Evolutionary conservation across 2,329 filamentous ascomycete species (phyloP).

Genomic region (Tympanopsis confertula): DNA sequence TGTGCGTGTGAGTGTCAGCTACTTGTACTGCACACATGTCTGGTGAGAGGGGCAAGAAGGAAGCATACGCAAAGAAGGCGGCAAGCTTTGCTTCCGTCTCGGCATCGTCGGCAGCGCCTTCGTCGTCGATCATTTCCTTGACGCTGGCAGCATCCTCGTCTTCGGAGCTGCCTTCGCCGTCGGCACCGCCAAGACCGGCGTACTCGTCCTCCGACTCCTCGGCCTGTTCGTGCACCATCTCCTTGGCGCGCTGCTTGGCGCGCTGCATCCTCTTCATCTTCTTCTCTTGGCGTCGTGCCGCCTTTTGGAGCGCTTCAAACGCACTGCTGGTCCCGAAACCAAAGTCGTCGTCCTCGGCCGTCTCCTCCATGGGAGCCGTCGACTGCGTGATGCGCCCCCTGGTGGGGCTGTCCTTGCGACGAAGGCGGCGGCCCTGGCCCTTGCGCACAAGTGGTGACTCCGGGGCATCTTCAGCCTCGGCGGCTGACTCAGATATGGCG

Average conservation of each 20-base stretch:
- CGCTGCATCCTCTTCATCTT: slow-evolving; percentile 41
- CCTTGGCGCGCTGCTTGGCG: slow-evolving; percentile 72
- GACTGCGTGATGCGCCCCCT: too few species aligned
- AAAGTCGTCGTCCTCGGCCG: slow-evolving; percentile 17
- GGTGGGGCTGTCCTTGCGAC: too few species aligned
- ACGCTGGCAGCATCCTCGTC: slow-evolving; percentile 61
- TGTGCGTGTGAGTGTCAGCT: slow-evolving; percentile 10
- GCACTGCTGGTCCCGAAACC: slow-evolving; percentile 19
- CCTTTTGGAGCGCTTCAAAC: slow-evolving; percentile 46
- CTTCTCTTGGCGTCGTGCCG: slow-evolving; percentile 43
- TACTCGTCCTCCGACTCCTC: slow-evolving; percentile 98
- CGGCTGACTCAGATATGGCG: slow-evolving; percentile 53
- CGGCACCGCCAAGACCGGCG: slow-evolving; percentile 78
- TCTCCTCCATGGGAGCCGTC: not conserved
- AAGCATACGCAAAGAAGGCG: slow-evolving; percentile 74
- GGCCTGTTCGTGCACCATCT: slow-evolving; percentile 83
- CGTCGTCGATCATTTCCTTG: slow-evolving; percentile 83
- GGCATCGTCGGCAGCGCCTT: slow-evolving; percentile 57
- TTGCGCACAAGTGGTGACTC: slow-evolving; percentile 58
- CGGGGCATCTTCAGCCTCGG: slow-evolving; percentile 47
- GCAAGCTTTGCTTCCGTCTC: slow-evolving; percentile 72
- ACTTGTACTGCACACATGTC: not conserved
- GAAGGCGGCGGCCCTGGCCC: slow-evolving; percentile 28
- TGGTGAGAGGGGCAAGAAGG: not conserved
- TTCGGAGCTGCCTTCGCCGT: slow-evolving; percentile 74